Conservation (phyloP, 257 asterid genomes). For the Solanum appendiculatum region DNA sequence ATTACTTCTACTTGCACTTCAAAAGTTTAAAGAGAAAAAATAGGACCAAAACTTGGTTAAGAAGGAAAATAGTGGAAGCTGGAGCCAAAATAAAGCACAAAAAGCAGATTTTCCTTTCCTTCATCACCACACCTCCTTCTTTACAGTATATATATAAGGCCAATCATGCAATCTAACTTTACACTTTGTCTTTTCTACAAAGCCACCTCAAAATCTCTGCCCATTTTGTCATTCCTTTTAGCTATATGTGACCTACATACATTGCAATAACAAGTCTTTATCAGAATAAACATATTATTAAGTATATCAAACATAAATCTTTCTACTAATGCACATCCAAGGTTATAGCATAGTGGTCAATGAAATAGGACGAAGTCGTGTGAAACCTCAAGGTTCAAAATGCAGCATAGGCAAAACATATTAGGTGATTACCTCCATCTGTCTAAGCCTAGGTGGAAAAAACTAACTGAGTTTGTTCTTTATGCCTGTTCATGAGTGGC, state of each 20-base stretch:
- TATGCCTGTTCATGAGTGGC: no score
- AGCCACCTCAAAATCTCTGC: not conserved
- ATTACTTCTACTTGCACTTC: not conserved
- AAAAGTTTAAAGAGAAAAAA: not conserved
- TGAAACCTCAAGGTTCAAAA: not conserved
- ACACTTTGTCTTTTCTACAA: slow-evolving; percentile 2
- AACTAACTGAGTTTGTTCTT: not conserved
- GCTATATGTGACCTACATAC: not conserved
- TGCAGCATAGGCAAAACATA: not conserved
- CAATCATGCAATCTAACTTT: not conserved
- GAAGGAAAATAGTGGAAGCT: not conserved
- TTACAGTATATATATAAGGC: not conserved
- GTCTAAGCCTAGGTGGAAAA: not conserved
- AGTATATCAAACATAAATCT: not conserved
- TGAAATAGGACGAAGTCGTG: not conserved
- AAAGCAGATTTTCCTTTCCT: not conserved
- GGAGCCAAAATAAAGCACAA: not conserved
- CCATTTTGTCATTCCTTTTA: not conserved
- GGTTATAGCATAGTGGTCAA: not conserved
- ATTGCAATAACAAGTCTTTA: not conserved
- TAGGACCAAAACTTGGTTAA: not conserved
- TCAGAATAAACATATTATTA: not conserved
- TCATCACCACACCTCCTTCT: not conserved
- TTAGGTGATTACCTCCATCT: not conserved
- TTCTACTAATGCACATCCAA: not conserved